phyloP scores from a whole-genome alignment of 768 basidiomycete genomes.

The Mycena maculata region DNA sequence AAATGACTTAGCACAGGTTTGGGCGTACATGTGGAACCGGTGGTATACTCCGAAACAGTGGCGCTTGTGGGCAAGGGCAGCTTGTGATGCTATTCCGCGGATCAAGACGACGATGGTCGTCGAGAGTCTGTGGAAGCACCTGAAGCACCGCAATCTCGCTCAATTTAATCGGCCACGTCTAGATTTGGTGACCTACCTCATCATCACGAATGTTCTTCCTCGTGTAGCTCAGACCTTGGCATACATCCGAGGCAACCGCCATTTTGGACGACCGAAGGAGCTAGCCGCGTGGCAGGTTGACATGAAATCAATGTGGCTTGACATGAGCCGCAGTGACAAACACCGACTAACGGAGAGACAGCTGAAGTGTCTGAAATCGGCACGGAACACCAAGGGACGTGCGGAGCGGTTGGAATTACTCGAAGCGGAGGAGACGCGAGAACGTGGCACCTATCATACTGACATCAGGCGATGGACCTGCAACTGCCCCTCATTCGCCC shows the following conservation, averaged over 20 bases:
- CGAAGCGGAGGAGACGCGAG: conserved; percentile 23
- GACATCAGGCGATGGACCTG: conserved; percentile 35
- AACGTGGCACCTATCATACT: conserved; percentile 30
- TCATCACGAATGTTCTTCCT: conserved; percentile 22
- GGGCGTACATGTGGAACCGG: conserved; percentile 9
- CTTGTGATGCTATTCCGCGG: neutral
- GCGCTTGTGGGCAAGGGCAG: neutral
- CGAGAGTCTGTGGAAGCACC: conserved; percentile 38
- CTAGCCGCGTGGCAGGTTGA: conserved; percentile 36
- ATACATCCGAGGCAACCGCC: conserved; percentile 31
- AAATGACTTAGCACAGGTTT: neutral
- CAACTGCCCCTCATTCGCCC: neutral
- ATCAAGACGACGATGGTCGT: conserved; percentile 43
- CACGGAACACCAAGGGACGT: neutral
- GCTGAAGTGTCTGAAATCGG: conserved; percentile 22
- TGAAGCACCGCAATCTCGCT: conserved; percentile 39
- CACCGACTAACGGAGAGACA: conserved; percentile 32
- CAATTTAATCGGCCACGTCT: conserved; percentile 37
- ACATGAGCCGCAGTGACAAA: conserved; percentile 32
- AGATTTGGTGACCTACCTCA: conserved; percentile 35
- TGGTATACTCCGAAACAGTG: neutral
- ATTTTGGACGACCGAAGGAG: conserved; percentile 24
- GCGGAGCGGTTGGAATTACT: conserved; percentile 18
- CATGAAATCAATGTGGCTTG: conserved; percentile 31
- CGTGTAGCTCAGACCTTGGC: conserved; percentile 28